These are phyloP conservation scores for Cladosporium oxysporum DNA, from an alignment of 2,329 filamentous ascomycete genomes.

Conservation along the genomic window DNA sequence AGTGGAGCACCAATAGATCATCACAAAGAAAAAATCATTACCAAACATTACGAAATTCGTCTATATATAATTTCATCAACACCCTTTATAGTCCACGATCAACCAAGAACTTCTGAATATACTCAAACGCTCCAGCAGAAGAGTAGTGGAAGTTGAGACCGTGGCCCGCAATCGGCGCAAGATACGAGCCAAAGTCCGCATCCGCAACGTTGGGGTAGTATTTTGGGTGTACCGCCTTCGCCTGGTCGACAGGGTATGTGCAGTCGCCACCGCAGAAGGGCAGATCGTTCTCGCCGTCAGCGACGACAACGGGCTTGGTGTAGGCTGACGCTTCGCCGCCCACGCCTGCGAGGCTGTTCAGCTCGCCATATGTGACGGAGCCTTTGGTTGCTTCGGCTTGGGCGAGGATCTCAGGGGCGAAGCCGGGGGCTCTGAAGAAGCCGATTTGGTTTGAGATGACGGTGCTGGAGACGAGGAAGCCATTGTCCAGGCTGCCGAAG, in stretches of 20 bases:
- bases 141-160: slow-evolving; percentile 38
- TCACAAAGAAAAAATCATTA: not conserved
- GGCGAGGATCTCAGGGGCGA: slow-evolving; percentile 32
- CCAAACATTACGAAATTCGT: not conserved
- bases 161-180: slow-evolving; percentile 33
- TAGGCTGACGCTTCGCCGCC: slow-evolving; percentile 26
- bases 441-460: slow-evolving; percentile 33
- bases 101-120: slow-evolving; percentile 31
- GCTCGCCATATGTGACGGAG: slow-evolving; percentile 36
- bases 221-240: slow-evolving; percentile 25
- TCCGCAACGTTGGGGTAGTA: slow-evolving; percentile 28
- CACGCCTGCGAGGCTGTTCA: slow-evolving; percentile 30
- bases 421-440: slow-evolving; percentile 36
- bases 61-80: not conserved
- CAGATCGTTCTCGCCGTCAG: slow-evolving; percentile 34
- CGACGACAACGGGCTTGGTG: slow-evolving; percentile 33
- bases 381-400: slow-evolving; percentile 34
- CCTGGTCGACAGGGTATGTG: slow-evolving; percentile 30
- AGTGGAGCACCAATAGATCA: too few species aligned
- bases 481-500: slow-evolving; percentile 33
- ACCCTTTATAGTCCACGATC: not conserved
- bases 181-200: slow-evolving; percentile 26
- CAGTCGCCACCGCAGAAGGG: slow-evolving; percentile 38
- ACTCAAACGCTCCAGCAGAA: slow-evolving; percentile 31
- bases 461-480: slow-evolving; percentile 33